Evolutionary conservation across 1,139 yeast species (phyloP).

Genomic region (Suhomyces maxii): DNA sequence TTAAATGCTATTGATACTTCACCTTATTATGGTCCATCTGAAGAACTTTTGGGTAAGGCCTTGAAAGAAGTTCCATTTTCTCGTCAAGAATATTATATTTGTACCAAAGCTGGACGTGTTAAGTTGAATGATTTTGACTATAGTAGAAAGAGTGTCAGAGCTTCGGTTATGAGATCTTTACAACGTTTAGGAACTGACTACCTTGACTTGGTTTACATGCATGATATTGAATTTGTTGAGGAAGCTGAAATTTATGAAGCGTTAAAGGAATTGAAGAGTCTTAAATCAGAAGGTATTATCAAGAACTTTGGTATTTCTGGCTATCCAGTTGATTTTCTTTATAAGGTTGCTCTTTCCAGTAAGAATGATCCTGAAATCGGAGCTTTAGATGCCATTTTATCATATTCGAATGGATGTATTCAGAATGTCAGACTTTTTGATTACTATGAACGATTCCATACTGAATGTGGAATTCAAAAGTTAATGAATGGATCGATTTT

Average conservation of each 20-base stretch:
- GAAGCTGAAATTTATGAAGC: conserved; percentile 61
- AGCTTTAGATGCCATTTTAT: conserved; percentile 68
- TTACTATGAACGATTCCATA: conserved; percentile 49
- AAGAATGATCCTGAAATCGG: conserved; percentile 36
- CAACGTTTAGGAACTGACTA: conserved; percentile 63
- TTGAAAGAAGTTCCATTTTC: conserved; percentile 46
- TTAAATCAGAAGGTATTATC: conserved; percentile 67
- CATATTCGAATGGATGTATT: conserved; percentile 80
- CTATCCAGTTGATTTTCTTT: conserved; percentile 73
- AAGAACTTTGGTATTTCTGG: conserved; percentile 79
- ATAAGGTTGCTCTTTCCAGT: conserved; percentile 45
- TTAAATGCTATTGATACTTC: conserved; percentile 83
- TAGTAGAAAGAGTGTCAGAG: conserved; percentile 55
- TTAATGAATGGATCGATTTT: conserved; percentile 81
- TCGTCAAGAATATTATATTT: conserved; percentile 66
- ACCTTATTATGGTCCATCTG: conserved; percentile 92
- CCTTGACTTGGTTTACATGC: conserved; percentile 80
- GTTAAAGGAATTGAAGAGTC: conserved; percentile 51
- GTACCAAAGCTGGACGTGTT: conserved; percentile 87
- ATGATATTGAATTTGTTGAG: conserved; percentile 82
- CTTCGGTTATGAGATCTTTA: conserved; percentile 66
- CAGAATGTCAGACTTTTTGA: conserved; percentile 66
- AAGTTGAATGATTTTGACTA: conserved; percentile 73
- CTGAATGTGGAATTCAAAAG: conserved; percentile 54
- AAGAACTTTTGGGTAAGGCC: conserved; percentile 68